Evolutionary conservation across 306 rosid species (phyloP).

Genomic region (Lablab purpureus): DNA sequence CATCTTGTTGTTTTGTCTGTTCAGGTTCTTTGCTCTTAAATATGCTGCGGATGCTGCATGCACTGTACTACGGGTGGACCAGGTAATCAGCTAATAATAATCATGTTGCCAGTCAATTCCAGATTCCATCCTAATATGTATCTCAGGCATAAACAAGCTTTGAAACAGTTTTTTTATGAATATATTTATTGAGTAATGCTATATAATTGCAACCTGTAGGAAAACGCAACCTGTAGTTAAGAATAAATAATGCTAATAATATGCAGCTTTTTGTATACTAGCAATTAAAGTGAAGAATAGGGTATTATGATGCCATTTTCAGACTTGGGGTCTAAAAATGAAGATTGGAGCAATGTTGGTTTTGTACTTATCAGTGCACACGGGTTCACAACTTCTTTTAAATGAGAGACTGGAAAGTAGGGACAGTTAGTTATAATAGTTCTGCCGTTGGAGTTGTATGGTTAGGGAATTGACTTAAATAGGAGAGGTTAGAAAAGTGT

Average conservation of each 20-base stretch:
- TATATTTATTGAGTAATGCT: conserved; percentile 17
- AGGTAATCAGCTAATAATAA: conserved; percentile 59
- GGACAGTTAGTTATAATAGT: background rate
- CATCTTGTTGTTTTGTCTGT: conserved; percentile 34
- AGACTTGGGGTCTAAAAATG: too few relatives aligned
- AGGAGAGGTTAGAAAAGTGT: too few relatives aligned
- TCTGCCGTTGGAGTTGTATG: too few relatives aligned
- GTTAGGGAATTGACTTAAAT: too few relatives aligned
- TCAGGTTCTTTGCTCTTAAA: conserved; percentile 88
- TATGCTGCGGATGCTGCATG: conserved; percentile 98
- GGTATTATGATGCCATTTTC: too few relatives aligned
- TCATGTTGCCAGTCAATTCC: background rate
- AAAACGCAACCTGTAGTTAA: conserved; percentile 8
- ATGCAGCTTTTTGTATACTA: background rate
- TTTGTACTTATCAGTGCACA: too few relatives aligned
- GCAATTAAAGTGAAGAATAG: background rate
- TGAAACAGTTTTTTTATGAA: background rate
- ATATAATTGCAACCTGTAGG: too few relatives aligned
- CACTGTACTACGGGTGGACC: conserved; percentile 96
- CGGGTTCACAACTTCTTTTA: too few relatives aligned
- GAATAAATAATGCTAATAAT: background rate
- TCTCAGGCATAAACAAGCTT: background rate
- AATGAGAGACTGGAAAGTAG: too few relatives aligned
- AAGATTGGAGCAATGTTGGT: too few relatives aligned
- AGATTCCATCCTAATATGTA: background rate